phyloP scores from a whole-genome alignment of 768 basidiomycete genomes.

The Trametes sanguinea region DNA sequence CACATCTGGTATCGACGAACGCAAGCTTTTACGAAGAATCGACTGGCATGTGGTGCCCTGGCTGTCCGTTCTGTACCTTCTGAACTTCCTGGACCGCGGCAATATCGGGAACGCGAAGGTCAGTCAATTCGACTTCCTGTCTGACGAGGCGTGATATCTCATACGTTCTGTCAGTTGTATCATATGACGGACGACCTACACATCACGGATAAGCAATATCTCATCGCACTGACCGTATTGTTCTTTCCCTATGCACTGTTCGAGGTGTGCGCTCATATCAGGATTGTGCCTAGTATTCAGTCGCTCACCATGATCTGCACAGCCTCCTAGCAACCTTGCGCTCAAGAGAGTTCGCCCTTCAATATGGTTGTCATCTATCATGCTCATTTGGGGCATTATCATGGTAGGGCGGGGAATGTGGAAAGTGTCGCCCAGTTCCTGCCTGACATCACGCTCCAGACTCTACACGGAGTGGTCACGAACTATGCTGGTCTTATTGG shows the following conservation, averaged over 20 bases:
- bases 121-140: neutral
- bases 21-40: constrained; percentile 55
- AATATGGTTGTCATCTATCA: constrained; percentile 56
- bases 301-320: too few relatives aligned
- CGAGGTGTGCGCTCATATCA: constrained; percentile 41
- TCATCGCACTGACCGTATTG: constrained; percentile 71
- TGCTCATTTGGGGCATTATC: constrained; percentile 43
- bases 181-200: constrained; percentile 55
- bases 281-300: too few relatives aligned
- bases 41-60: constrained; percentile 74
- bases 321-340: constrained; percentile 67
- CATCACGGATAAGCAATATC: constrained; percentile 64
- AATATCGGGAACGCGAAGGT: constrained; percentile 78
- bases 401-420: constrained; percentile 35
- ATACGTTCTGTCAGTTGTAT: constrained; percentile 49
- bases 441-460: constrained; percentile 37
- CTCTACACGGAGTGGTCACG: constrained; percentile 62
- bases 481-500: constrained; percentile 64
- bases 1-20: constrained; percentile 54
- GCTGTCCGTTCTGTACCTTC: constrained; percentile 70
- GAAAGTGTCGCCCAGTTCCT: too few relatives aligned
- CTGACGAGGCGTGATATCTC: neutral
- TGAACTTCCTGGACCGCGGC: constrained; percentile 67
- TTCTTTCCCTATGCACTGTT: constrained; percentile 75
- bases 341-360: constrained; percentile 63